Conservation (phyloP, 2,329 filamentous ascomycete genomes). For the Arthrobotrys conoides region DNA sequence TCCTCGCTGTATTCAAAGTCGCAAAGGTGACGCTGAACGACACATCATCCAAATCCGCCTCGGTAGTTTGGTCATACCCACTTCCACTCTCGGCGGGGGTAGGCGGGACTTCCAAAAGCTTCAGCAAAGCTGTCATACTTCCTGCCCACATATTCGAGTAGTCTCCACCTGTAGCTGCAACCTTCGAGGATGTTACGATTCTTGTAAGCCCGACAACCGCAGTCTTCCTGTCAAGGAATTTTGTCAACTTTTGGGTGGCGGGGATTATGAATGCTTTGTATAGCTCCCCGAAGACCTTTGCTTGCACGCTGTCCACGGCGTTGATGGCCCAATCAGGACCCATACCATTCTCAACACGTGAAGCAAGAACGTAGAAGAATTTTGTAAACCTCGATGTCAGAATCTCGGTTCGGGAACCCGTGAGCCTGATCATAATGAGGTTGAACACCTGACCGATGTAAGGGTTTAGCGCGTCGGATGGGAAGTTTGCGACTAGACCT, state of each 20-base stretch:
- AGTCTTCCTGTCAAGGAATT: slow-evolving; percentile 90
- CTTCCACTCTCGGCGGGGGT: slow-evolving; percentile 72
- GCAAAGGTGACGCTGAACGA: slow-evolving; percentile 96
- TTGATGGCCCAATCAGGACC: slow-evolving; percentile 93
- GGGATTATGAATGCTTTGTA: slow-evolving; percentile 90
- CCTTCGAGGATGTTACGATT: slow-evolving; percentile 83
- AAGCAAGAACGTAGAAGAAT: slow-evolving; percentile 93
- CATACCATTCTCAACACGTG: slow-evolving; percentile 82
- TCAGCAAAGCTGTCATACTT: slow-evolving; percentile 89
- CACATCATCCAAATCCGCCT: slow-evolving; percentile 94
- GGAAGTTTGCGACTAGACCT: slow-evolving; percentile 79
- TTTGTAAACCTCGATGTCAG: slow-evolving; percentile 89
- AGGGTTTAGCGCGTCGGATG: slow-evolving; percentile 77
- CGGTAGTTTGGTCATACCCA: slow-evolving; percentile 70
- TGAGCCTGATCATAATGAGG: slow-evolving; percentile 81
- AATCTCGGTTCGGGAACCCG: slow-evolving; percentile 82
- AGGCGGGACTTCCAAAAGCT: slow-evolving; percentile 89
- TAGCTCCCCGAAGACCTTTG: slow-evolving; percentile 82
- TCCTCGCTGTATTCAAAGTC: slow-evolving; percentile 89
- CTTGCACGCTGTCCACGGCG: slow-evolving; percentile 84
- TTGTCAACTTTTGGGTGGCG: slow-evolving; percentile 87
- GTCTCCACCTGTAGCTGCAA: slow-evolving; percentile 78
- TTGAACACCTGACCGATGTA: slow-evolving; percentile 86
- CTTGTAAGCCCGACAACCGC: slow-evolving; percentile 95
- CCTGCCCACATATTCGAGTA: slow-evolving; percentile 92